Evolutionary conservation across 805 yeast species (phyloP).

Genomic region (Candida vaughaniae): DNA sequence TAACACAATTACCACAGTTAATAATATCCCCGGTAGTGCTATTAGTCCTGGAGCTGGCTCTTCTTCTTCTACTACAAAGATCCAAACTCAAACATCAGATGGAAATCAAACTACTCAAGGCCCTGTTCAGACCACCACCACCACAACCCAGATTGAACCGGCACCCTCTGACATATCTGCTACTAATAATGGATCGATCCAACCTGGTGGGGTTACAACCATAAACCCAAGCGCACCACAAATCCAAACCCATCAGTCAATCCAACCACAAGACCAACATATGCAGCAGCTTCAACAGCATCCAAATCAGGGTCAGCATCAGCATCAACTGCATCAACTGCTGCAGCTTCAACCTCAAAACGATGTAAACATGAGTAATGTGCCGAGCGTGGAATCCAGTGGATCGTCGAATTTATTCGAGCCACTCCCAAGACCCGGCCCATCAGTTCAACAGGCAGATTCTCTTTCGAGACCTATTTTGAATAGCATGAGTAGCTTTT

Average conservation of each 20-base stretch:
- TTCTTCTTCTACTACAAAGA: not conserved
- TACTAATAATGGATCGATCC: not conserved
- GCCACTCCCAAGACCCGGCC: conserved; percentile 8
- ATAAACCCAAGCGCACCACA: not conserved
- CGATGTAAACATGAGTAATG: not conserved
- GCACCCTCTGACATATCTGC: not conserved
- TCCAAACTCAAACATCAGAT: not conserved
- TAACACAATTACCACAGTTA: not conserved
- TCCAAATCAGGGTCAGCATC: conserved; percentile 1
- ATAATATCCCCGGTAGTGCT: not conserved
- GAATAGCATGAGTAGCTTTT: conserved; percentile 4
- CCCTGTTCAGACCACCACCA: conserved; percentile 5
- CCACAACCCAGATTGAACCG: conserved; percentile 4
- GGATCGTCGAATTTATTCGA: conserved; percentile 11
- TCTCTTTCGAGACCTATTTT: conserved; percentile 1
- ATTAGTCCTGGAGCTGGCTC: conserved; percentile 1
- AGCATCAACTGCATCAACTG: not conserved
- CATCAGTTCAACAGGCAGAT: conserved; percentile 1
- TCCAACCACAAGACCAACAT: conserved; percentile 8
- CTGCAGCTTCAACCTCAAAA: not conserved
- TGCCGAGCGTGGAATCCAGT: conserved; percentile 11
- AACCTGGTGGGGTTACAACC: not conserved
- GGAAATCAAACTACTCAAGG: not conserved
- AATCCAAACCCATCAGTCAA: conserved; percentile 5
- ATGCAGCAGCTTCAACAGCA: not conserved